Percentiles rank a stretch among this genome's conserved stretches.
Evolutionary conservation across 1,284 basidiomycete species (phyloP).

Genomic region (Phellopilus nigrolimitatus): DNA sequence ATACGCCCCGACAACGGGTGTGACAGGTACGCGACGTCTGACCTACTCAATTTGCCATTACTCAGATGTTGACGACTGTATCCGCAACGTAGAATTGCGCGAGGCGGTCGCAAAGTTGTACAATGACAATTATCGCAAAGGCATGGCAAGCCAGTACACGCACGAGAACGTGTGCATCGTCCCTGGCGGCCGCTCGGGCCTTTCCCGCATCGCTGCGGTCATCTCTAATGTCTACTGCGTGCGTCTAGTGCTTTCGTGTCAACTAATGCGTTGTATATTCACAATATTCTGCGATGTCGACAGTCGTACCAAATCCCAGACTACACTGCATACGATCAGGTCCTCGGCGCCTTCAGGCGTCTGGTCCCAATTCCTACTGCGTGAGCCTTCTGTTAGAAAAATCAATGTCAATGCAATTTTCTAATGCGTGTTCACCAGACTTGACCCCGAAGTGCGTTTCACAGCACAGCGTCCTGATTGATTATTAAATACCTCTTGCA

Average conservation of each 20-base stretch:
- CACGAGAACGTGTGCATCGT: constrained; percentile 90
- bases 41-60: constrained; percentile 31
- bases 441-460: constrained; percentile 49
- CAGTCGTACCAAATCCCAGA: constrained; percentile 83
- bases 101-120: constrained; percentile 83
- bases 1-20: constrained; percentile 91
- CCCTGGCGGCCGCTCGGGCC: constrained; percentile 84
- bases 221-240: constrained; percentile 81
- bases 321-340: constrained; percentile 83
- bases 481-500: constrained; percentile 36
- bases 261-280: constrained; percentile 8
- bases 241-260: constrained; percentile 24
- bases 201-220: constrained; percentile 88
- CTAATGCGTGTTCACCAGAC: constrained; percentile 30
- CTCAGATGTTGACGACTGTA: constrained; percentile 22
- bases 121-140: constrained; percentile 82
- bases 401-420: background rate
- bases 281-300: constrained; percentile 16
- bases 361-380: constrained; percentile 87
- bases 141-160: constrained; percentile 79
- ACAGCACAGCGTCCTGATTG: background rate
- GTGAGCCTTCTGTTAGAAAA: constrained; percentile 40
- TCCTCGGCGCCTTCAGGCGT: constrained; percentile 82
- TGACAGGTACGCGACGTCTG: constrained; percentile 54
- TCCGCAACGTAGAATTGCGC: constrained; percentile 36